A percentile compares a stretch with the other conserved stretches of the same genome.
These are phyloP conservation scores for Malassezia slooffiae DNA, from an alignment of 1,284 basidiomycete genomes.

Conservation along the genomic window DNA sequence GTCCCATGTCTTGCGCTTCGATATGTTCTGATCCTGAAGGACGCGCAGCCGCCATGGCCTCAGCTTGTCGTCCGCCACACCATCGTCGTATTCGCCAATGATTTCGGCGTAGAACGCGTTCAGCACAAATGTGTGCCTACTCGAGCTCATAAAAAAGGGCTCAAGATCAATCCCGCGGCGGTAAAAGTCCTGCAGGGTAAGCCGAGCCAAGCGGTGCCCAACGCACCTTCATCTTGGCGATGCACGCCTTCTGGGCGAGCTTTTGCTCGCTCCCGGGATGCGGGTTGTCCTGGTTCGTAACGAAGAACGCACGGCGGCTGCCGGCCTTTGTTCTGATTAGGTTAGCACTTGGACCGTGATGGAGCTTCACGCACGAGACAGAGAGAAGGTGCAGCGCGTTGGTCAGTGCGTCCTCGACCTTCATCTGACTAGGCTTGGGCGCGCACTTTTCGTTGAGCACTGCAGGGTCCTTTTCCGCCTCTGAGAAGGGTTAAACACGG, in stretches of 20 bases:
- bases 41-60: slow-evolving; percentile 14
- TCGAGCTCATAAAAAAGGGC: slow-evolving; percentile 77
- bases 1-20: slow-evolving; percentile 22
- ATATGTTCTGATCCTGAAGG: slow-evolving; percentile 13
- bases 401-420: slow-evolving; percentile 56
- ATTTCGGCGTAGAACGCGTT: slow-evolving; percentile 57
- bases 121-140: slow-evolving; percentile 53
- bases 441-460: slow-evolving; percentile 29
- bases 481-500: too few relatives aligned
- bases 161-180: slow-evolving; percentile 72
- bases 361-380: slow-evolving; percentile 55
- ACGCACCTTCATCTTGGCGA: slow-evolving; percentile 12
- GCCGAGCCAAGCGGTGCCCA: too few relatives aligned
- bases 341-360: slow-evolving; percentile 12
- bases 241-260: slow-evolving; percentile 10
- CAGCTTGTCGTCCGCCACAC: slow-evolving; percentile 18
- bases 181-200: slow-evolving; percentile 49
- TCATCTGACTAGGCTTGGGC: slow-evolving; percentile 51
- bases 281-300: slow-evolving; percentile 78
- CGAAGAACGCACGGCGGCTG: slow-evolving; percentile 77
- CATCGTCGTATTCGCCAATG: slow-evolving; percentile 39
- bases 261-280: slow-evolving; percentile 16
- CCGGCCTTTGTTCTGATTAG: slow-evolving; percentile 76
- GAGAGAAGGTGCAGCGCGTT: slow-evolving; percentile 51
- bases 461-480: slow-evolving; percentile 30